These are phyloP conservation scores for Vitis hybrid DNA, from an alignment of 177 flowering plant genomes.

Conservation along the genomic window DNA sequence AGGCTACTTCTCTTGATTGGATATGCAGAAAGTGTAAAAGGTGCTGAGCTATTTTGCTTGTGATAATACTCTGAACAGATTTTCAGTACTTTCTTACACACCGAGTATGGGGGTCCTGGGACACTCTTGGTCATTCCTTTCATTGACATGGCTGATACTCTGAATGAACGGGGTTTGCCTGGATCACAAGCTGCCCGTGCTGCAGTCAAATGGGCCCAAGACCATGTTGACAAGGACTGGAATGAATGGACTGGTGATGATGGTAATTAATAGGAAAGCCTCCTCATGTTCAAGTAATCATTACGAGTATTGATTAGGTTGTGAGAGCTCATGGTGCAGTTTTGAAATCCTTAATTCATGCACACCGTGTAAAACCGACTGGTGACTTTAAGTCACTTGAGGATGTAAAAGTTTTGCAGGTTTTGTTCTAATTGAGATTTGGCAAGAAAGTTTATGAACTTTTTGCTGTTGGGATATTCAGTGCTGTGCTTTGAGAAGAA, in stretches of 20 bases:
- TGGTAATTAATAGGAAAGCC: conserved; percentile 1
- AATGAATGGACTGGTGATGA: conserved; percentile 70
- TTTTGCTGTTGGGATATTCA: too few species aligned
- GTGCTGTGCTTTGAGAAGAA: too few species aligned
- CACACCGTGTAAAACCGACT: not conserved
- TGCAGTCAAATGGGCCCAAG: conserved; percentile 89
- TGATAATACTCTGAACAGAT: conserved; percentile 44
- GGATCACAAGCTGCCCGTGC: conserved; percentile 89
- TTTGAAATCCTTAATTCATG: not conserved
- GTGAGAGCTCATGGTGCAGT: not conserved
- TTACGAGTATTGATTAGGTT: not conserved
- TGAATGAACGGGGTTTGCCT: conserved; percentile 75
- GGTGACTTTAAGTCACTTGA: not conserved
- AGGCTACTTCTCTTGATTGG: not conserved
- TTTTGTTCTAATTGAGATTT: not conserved
- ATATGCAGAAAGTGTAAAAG: too few species aligned
- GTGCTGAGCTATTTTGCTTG: too few species aligned
- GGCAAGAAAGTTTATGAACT: not conserved
- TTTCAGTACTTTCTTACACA: conserved; percentile 63
- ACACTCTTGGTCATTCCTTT: conserved; percentile 84
- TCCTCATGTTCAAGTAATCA: not conserved
- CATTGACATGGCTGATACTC: conserved; percentile 88
- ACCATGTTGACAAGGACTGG: conserved; percentile 91
- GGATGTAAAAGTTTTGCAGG: not conserved
- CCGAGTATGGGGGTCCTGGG: conserved; percentile 97